Conservation (phyloP, 225 moss, liverwort and hornwort genomes). For the Bryum argenteum region DNA sequence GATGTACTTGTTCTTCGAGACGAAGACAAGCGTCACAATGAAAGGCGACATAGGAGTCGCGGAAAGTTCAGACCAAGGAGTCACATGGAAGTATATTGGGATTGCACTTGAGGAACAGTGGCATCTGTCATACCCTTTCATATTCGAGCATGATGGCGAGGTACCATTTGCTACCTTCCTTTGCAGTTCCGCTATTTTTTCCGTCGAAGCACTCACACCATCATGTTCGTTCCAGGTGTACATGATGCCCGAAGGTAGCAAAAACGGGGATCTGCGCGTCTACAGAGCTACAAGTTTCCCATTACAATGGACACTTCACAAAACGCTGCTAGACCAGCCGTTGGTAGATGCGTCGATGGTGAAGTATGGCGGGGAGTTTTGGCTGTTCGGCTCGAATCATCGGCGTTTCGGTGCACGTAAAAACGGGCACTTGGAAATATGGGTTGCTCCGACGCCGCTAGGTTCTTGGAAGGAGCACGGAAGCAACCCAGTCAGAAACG, state of each 20-base stretch:
- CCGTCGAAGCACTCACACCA: too few relatives aligned
- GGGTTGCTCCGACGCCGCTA: slow-evolving; percentile 69
- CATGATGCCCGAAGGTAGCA: slow-evolving; percentile 95
- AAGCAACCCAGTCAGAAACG: slow-evolving; percentile 68
- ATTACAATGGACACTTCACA: slow-evolving; percentile 69
- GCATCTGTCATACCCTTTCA: slow-evolving; percentile 88
- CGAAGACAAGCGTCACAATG: slow-evolving; percentile 76
- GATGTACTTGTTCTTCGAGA: slow-evolving; percentile 80
- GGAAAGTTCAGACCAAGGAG: slow-evolving; percentile 69
- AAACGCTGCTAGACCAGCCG: slow-evolving; percentile 66
- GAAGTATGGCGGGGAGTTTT: slow-evolving; percentile 54
- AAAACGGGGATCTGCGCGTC: slow-evolving; percentile 69
- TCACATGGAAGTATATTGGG: slow-evolving; percentile 73
- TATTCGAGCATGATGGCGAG: slow-evolving; percentile 81
- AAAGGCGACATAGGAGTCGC: slow-evolving; percentile 95
- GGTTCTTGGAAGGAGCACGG: slow-evolving; percentile 83
- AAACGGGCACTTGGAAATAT: slow-evolving; percentile 91
- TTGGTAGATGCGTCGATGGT: slow-evolving; percentile 91
- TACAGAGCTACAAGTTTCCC: slow-evolving; percentile 77
- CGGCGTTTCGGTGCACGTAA: slow-evolving; percentile 63
- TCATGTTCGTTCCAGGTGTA: slow-evolving; percentile 59
- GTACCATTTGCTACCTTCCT: slow-evolving; percentile 29
- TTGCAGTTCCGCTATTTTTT: not conserved
- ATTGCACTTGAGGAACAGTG: slow-evolving; percentile 87
- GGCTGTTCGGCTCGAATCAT: slow-evolving; percentile 82